phyloP scores from a whole-genome alignment of 2,329 filamentous ascomycete genomes.

The Monosporascus sp. region DNA sequence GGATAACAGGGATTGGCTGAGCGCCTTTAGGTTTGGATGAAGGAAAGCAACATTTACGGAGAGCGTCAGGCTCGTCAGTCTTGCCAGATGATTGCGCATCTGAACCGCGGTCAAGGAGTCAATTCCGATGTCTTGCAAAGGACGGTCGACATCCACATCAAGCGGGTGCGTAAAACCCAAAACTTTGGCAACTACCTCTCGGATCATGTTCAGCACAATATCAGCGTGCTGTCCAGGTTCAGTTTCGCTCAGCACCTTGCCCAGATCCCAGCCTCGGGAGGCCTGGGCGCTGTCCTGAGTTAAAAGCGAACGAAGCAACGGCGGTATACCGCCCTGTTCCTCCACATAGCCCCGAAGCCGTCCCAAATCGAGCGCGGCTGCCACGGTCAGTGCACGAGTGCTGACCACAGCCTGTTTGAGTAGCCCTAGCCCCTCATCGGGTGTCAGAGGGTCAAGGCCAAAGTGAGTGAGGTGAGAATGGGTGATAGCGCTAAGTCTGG shows the following conservation, averaged over 20 bases:
- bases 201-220: slow-evolving; percentile 18
- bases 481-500: slow-evolving; percentile 11
- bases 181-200: slow-evolving; percentile 17
- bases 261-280: slow-evolving; percentile 7
- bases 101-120: slow-evolving; percentile 23
- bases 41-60: slow-evolving; percentile 16
- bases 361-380: slow-evolving; percentile 18
- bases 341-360: slow-evolving; percentile 15
- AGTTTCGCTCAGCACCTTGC: slow-evolving; percentile 10
- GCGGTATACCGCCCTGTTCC: slow-evolving; percentile 15
- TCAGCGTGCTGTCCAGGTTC: slow-evolving; percentile 10
- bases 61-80: slow-evolving; percentile 16
- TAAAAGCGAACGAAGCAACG: slow-evolving; percentile 14
- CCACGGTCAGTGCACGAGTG: slow-evolving; percentile 15
- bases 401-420: slow-evolving; percentile 14
- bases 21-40: slow-evolving; percentile 14
- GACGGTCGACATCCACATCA: slow-evolving; percentile 16
- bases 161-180: slow-evolving; percentile 13
- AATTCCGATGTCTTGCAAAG: slow-evolving; percentile 20
- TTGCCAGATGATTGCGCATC: slow-evolving; percentile 19
- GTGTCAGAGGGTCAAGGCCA: slow-evolving; percentile 16
- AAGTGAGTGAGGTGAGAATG: slow-evolving; percentile 16
- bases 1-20: slow-evolving; percentile 14
- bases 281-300: background rate
- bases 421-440: slow-evolving; percentile 13